Base-by-base conservation (phyloP, 306 rosid genomes). In the Trifolium fragiferum region DNA sequence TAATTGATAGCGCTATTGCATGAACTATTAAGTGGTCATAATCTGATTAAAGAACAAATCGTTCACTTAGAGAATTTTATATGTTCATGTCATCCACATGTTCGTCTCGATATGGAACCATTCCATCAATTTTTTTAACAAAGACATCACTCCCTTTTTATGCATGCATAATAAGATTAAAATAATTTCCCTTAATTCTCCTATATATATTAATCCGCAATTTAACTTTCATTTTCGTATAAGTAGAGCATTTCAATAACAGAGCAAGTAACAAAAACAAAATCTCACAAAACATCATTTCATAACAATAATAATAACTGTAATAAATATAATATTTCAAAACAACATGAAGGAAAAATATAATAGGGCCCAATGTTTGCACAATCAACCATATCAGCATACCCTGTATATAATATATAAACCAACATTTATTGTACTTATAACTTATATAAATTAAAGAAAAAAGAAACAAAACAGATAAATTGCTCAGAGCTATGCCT, bases 51-150 rank as follows among this genome's bases (percentile, higher is more conserved):
- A 30, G 33, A 30, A 30, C 33, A 30, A 30, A 27, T 27, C 5
- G 33, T 30, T 30, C 6, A 4, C 6, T 0, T 30, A 47, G 57
- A 50, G 66, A 81, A 67, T 69, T 53, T 85, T 67, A 80, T 78
- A 27, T 30, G 20, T 27, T 59, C 4, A 30, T 43, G 40, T 27
- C 5, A 59, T 59, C 35, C 33, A 23, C 33, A 23, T 57, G 33
- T n/a, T 74, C 53, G 12, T 60, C 76, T n/a, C n/a, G n/a, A 77
- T 83, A 55, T 72, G 50, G 55, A 85, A 76, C 82, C 72, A 75
- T 77, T 79, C 81, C 84, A 81, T 75, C 85, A 63, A 66, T 76
- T 81, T 75, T 79, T 77, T 62, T 18, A 53, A 71, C 78, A 32
- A 37, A 50, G 32, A 30, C 73, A 66, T 53, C 72, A 44, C 51